These are phyloP conservation scores for Erodium chrysanthum DNA, from an alignment of 441 rosid species.

Conservation along the genomic window DNA sequence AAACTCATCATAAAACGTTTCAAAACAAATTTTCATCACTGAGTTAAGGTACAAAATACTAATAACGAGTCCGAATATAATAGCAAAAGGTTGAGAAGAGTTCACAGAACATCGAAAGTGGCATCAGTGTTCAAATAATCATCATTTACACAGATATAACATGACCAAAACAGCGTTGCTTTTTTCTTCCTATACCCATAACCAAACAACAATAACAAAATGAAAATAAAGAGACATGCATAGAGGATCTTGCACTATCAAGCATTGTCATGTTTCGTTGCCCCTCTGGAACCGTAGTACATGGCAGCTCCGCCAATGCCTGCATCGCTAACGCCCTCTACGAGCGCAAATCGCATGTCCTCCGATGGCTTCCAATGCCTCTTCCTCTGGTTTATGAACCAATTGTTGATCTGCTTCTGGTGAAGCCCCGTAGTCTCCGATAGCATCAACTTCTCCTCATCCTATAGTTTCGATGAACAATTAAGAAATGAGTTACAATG, in stretches of 20 bases:
- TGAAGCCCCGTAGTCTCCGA: conserved; percentile 35
- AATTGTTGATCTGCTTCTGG: conserved; percentile 34
- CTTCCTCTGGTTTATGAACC: conserved; percentile 43
- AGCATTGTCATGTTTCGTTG: not conserved
- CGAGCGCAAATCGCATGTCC: conserved; percentile 38
- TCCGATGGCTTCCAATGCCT: conserved; percentile 57
- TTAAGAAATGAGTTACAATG: too few relatives aligned
- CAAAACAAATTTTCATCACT: too few relatives aligned
- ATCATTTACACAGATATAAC: not conserved
- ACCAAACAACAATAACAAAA: not conserved
- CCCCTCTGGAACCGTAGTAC: conserved; percentile 19
- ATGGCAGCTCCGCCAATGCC: conserved; percentile 2
- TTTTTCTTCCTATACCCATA: not conserved
- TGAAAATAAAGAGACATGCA: not conserved
- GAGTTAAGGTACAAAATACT: too few relatives aligned
- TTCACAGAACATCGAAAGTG: too few relatives aligned
- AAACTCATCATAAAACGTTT: too few relatives aligned
- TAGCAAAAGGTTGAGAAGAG: too few relatives aligned
- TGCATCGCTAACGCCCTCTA: conserved; percentile 26
- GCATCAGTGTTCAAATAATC: too few relatives aligned
- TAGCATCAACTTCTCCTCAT: conserved; percentile 43
- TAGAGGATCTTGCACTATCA: too few relatives aligned
- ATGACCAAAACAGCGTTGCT: not conserved
- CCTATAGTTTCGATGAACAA: conserved; percentile 24
- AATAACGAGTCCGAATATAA: too few relatives aligned